Conservation (phyloP, 257 asterid genomes). For the Solanum acaule region DNA sequence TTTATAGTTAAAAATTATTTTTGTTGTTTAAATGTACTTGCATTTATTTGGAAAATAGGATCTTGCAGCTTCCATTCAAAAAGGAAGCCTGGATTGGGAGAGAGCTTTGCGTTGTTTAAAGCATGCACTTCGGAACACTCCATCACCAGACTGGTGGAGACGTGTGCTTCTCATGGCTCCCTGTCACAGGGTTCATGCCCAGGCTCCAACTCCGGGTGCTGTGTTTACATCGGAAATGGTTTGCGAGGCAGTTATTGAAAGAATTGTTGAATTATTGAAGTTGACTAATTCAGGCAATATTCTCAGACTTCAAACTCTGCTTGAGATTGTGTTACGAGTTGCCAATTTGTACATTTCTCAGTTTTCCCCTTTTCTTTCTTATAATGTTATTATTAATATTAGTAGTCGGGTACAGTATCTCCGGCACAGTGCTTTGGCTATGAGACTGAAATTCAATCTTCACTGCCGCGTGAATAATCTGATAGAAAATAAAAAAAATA, state of each 20-base stretch:
- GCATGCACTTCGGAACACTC: conserved; percentile 95
- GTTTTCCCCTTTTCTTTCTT: not conserved
- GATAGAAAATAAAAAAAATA: not conserved
- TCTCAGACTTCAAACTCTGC: not conserved
- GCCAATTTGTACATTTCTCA: not conserved
- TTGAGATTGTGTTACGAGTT: not conserved
- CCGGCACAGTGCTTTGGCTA: not conserved
- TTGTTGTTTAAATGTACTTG: not conserved
- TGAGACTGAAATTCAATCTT: not conserved
- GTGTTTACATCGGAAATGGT: conserved; percentile 98
- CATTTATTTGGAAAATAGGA: conserved; percentile 41
- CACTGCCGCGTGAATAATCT: not conserved
- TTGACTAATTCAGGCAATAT: conserved; percentile 81
- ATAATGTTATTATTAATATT: not conserved
- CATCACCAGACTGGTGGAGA: conserved; percentile 99
- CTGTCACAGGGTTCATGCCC: conserved; percentile 69
- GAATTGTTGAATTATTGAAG: conserved; percentile 81
- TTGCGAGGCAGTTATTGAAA: conserved; percentile 88
- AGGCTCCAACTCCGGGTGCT: conserved; percentile 81
- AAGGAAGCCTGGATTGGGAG: conserved; percentile 98
- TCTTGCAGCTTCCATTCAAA: conserved; percentile 87
- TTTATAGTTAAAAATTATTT: not conserved
- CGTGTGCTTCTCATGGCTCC: conserved; percentile 97
- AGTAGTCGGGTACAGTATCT: not conserved
- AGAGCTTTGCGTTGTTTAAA: conserved; percentile 91